Conservation (phyloP, 179 eudicot species). For the Spergularia azorica region DNA sequence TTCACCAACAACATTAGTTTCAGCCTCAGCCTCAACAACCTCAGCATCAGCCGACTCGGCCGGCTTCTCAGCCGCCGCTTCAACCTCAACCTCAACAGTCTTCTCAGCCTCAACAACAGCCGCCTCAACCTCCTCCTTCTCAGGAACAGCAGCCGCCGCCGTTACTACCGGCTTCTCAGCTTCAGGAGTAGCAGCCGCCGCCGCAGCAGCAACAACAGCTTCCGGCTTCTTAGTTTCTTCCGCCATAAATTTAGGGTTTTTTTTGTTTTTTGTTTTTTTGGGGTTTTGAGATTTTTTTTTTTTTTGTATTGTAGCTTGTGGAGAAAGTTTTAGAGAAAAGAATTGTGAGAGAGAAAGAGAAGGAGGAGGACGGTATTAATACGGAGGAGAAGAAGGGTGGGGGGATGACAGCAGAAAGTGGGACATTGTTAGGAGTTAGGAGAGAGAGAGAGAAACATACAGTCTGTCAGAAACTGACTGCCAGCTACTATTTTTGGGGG, state of each 20-base stretch:
- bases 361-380: conserved; percentile 24
- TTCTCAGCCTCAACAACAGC: conserved; percentile 9
- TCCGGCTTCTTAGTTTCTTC: conserved; percentile 37
- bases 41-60: conserved; percentile 1
- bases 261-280: not conserved
- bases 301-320: too few species aligned
- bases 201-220: conserved; percentile 5
- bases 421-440: not conserved
- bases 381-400: not conserved
- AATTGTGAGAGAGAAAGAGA: not conserved
- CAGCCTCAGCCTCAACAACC: conserved; percentile 33
- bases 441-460: conserved; percentile 11
- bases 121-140: conserved; percentile 12
- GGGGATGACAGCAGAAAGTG: conserved; percentile 12
- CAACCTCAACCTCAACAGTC: too few species aligned
- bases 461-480: conserved; percentile 51
- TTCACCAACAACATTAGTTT: conserved; percentile 54
- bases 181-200: conserved; percentile 23
- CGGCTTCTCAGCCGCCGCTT: not conserved
- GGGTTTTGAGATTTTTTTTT: not conserved
- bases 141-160: too few species aligned
- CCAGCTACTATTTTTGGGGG: conserved; percentile 31
- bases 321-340: not conserved
- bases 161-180: too few species aligned
- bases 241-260: conserved; percentile 29